Percentiles rank a stretch among this genome's conserved stretches.
phyloP scores from a whole-genome alignment of 2,329 filamentous ascomycete genomes.

The Colletotrichum karsti region DNA sequence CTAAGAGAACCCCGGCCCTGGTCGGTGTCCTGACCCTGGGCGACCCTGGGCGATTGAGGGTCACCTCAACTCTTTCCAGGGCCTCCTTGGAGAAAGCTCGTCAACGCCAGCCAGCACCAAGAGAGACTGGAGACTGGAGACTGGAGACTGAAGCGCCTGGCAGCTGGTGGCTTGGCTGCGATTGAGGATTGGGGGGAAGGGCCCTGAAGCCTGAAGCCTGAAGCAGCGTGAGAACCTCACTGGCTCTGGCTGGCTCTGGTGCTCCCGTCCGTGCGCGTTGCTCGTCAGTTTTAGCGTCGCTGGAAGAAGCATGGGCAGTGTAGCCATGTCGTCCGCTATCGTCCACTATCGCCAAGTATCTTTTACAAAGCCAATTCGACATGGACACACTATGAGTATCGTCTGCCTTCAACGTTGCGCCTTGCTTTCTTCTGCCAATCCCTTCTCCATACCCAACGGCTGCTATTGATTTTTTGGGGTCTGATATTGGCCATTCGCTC shows the following conservation, averaged over 20 bases:
- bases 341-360: not conserved
- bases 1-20: conserved; percentile 11
- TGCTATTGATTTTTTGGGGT: conserved; percentile 5
- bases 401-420: conserved; percentile 5
- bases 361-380: not conserved
- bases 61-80: not conserved
- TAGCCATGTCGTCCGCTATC: not conserved
- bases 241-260: conserved; percentile 15
- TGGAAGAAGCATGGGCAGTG: not conserved
- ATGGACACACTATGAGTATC: not conserved
- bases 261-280: conserved; percentile 22
- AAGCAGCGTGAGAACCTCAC: not conserved
- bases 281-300: conserved; percentile 23
- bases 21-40: not conserved
- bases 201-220: not conserved
- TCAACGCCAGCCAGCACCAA: too few relatives aligned
- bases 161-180: not conserved
- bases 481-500: not conserved
- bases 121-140: too few relatives aligned
- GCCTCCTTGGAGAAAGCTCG: too few relatives aligned
- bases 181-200: too few relatives aligned
- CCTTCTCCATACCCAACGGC: conserved; percentile 1
- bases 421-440: conserved; percentile 8
- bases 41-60: not conserved
- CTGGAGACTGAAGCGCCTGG: conserved; percentile 7